These are phyloP conservation scores for Miamiensis avidus DNA, from an alignment of 169 alveolate genomes.

Conservation along the genomic window DNA sequence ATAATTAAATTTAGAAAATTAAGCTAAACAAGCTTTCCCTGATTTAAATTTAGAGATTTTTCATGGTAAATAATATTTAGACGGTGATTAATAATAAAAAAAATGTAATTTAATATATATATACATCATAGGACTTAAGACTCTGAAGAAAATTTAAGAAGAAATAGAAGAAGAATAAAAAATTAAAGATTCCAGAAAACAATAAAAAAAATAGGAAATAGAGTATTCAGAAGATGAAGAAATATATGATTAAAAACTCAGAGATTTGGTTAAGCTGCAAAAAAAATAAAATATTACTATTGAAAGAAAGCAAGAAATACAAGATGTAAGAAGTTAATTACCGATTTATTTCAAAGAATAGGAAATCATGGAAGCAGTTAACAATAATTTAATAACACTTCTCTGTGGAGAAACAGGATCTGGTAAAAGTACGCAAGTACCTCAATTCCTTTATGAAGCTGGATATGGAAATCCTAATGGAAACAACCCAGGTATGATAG, in stretches of 20 bases:
- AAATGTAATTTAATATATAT: background rate
- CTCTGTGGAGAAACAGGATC: constrained; percentile 95
- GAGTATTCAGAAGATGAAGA: constrained; percentile 13
- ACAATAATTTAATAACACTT: constrained; percentile 83
- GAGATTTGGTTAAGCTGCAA: background rate
- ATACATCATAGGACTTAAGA: background rate
- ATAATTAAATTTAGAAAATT: constrained; percentile 12
- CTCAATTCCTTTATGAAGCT: constrained; percentile 74
- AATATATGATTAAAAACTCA: background rate
- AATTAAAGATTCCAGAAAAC: background rate
- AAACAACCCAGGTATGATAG: constrained; percentile 46
- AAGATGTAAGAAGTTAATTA: constrained; percentile 51
- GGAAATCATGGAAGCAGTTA: constrained; percentile 81
- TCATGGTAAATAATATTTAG: constrained; percentile 7
- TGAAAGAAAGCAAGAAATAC: constrained; percentile 46
- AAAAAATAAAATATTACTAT: constrained; percentile 18
- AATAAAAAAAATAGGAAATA: background rate
- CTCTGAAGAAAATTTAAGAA: too few species aligned
- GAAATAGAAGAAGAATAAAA: constrained; percentile 15
- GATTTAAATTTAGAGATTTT: constrained; percentile 36
- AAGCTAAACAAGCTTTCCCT: constrained; percentile 37
- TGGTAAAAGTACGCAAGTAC: constrained; percentile 89
- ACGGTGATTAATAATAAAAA: background rate
- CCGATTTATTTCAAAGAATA: constrained; percentile 82
- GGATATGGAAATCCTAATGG: constrained; percentile 55